A percentile compares a stretch with the other conserved stretches of the same genome.
These are phyloP conservation scores for Linum trigynum DNA, from an alignment of 345 rosid species.

Conservation along the genomic window DNA sequence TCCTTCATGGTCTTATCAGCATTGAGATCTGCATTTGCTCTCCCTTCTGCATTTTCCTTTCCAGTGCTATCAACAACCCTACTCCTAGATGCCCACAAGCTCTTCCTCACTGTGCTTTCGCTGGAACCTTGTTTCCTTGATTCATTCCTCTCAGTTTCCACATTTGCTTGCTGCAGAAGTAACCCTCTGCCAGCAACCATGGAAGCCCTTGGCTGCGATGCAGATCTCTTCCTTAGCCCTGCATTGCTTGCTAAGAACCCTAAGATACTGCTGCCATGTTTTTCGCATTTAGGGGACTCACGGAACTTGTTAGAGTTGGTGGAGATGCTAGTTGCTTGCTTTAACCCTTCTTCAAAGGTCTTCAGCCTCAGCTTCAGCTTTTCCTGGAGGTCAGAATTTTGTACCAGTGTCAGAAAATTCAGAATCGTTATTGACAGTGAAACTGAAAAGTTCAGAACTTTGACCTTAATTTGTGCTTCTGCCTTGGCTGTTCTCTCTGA, in stretches of 20 bases:
- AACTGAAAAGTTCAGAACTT: background rate
- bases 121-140: constrained; percentile 23
- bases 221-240: constrained; percentile 57
- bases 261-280: constrained; percentile 41
- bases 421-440: background rate
- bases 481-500: constrained; percentile 86
- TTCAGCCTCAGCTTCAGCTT: constrained; percentile 66
- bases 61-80: constrained; percentile 41
- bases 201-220: constrained; percentile 59
- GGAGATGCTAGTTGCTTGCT: constrained; percentile 23
- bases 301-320: constrained; percentile 15
- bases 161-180: constrained; percentile 35
- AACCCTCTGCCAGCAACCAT: constrained; percentile 22
- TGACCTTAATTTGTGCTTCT: constrained; percentile 84
- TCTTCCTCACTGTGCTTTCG: constrained; percentile 29
- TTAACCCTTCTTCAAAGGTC: constrained; percentile 70
- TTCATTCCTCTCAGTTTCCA: constrained; percentile 18
- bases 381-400: constrained; percentile 35
- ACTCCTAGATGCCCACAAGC: constrained; percentile 48
- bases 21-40: constrained; percentile 21
- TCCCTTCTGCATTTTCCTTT: constrained; percentile 49
- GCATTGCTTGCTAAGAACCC: constrained; percentile 57
- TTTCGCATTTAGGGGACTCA: constrained; percentile 40
- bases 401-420: background rate
- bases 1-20: constrained; percentile 17